Evolutionary conservation across 345 rosid species (phyloP).

Genomic region (Ceriops zippeliana): DNA sequence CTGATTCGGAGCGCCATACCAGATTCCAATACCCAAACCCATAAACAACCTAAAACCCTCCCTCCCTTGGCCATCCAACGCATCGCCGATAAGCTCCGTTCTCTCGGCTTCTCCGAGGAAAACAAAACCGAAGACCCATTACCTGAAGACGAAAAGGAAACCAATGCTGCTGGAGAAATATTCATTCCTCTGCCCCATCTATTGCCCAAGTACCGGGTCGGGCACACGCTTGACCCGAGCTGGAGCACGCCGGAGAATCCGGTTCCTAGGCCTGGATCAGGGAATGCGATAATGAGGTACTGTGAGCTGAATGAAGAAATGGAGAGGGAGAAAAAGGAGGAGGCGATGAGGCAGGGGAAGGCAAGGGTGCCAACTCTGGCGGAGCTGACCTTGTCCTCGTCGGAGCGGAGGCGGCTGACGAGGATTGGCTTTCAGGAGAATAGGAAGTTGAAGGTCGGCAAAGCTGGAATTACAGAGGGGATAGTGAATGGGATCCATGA

Average conservation of each 20-base stretch:
- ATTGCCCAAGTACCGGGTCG: constrained; percentile 69
- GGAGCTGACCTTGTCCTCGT: constrained; percentile 51
- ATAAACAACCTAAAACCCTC: constrained; percentile 25
- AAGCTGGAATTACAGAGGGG: constrained; percentile 93
- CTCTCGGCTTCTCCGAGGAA: constrained; percentile 66
- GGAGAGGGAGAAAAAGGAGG: constrained; percentile 41
- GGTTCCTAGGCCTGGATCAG: constrained; percentile 72
- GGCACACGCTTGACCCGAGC: constrained; percentile 88
- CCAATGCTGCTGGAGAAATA: constrained; percentile 58
- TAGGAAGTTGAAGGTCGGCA: constrained; percentile 75
- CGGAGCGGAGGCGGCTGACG: constrained; percentile 64
- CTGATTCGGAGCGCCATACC: neutral
- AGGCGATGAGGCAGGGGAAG: constrained; percentile 27
- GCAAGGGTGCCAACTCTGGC: constrained; percentile 69
- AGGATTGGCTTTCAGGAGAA: constrained; percentile 54
- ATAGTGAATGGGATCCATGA: constrained; percentile 94
- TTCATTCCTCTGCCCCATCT: constrained; percentile 66
- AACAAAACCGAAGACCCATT: constrained; percentile 8
- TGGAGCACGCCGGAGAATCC: constrained; percentile 94
- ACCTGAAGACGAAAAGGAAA: neutral
- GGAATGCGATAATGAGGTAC: constrained; percentile 55
- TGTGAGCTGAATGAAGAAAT: constrained; percentile 48
- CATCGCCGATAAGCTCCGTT: constrained; percentile 91
- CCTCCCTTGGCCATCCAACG: constrained; percentile 76
- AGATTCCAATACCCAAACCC: neutral